phyloP scores from a whole-genome alignment of 257 asterid genomes.

The Ocimum tenuiflorum region DNA sequence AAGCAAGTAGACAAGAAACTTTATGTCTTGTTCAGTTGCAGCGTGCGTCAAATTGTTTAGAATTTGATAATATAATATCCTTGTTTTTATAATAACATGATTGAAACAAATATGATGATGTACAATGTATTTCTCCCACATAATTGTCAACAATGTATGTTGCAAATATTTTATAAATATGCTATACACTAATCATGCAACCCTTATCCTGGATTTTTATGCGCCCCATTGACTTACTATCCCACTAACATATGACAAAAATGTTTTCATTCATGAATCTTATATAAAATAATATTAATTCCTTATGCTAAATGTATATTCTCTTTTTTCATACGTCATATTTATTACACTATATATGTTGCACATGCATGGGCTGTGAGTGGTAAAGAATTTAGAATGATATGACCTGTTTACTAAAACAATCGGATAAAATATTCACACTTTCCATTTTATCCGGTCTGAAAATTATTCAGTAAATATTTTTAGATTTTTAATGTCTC shows the following conservation, averaged over 20 bases:
- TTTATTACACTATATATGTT: no score
- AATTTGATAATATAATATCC: neutral
- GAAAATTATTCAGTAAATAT: no score
- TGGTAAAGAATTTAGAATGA: no score
- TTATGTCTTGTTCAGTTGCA: neutral
- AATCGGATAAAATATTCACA: no score
- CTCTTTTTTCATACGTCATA: neutral
- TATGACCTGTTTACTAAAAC: no score
- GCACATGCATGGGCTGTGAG: no score
- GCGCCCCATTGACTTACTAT: slow-evolving; percentile 16
- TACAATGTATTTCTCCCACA: slow-evolving; percentile 13
- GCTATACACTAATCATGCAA: slow-evolving; percentile 13
- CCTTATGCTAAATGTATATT: no score
- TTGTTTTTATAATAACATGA: neutral
- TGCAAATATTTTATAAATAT: no score
- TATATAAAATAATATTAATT: no score
- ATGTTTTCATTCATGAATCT: slow-evolving; percentile 19
- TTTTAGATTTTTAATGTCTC: no score
- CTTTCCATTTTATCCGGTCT: no score
- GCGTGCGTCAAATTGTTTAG: neutral
- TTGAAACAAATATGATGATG: neutral
- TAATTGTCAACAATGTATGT: slow-evolving; percentile 1
- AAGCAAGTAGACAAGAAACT: slow-evolving; percentile 8
- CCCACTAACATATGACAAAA: neutral
- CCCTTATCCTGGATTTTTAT: slow-evolving; percentile 8